Evolutionary conservation across 768 basidiomycete genomes (phyloP).

Genomic region (Rhizopogon roseolus): DNA sequence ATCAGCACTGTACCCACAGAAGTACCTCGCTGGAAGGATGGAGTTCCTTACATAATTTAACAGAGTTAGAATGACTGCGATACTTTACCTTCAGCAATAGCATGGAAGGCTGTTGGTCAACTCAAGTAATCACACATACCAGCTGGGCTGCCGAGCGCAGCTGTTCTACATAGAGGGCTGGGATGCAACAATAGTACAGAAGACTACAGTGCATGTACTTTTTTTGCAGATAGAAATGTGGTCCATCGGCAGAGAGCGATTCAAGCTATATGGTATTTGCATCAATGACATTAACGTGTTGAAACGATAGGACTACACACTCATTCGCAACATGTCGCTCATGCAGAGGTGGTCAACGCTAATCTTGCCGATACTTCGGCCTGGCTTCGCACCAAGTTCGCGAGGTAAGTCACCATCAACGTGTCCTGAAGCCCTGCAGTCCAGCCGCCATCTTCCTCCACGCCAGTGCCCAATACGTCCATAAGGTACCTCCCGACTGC

Average conservation of each 20-base stretch:
- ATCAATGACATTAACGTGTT: conserved; percentile 2
- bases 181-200: not conserved
- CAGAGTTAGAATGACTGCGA: not conserved
- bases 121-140: not conserved
- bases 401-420: conserved; percentile 92
- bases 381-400: conserved; percentile 89
- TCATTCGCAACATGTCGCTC: conserved; percentile 21
- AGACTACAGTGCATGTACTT: not conserved
- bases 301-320: not conserved
- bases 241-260: not conserved
- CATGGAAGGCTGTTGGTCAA: too few relatives aligned
- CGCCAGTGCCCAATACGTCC: conserved; percentile 74
- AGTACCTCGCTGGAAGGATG: not conserved
- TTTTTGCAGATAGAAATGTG: not conserved
- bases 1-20: not conserved
- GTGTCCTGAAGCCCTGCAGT: conserved; percentile 83
- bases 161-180: not conserved
- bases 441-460: conserved; percentile 72
- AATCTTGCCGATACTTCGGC: conserved; percentile 88
- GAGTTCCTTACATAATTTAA: not conserved
- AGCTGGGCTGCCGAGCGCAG: not conserved
- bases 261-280: not conserved
- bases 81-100: not conserved
- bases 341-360: conserved; percentile 54
- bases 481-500: conserved; percentile 89